Conservation (phyloP, 306 rosid genomes). For the Sindora glabra region DNA sequence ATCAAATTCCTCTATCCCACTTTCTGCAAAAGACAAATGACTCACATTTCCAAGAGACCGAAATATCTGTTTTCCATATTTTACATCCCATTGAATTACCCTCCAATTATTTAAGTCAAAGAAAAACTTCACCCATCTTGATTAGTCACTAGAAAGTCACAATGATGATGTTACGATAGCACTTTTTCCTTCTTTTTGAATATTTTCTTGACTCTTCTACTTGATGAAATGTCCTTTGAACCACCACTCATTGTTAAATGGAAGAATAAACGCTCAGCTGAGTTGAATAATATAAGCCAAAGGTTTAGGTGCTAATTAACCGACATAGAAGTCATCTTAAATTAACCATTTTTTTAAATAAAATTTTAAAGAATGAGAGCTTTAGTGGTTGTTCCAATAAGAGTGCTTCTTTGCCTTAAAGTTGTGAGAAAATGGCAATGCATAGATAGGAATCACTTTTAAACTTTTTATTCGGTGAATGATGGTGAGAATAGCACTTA, state of each 20-base stretch:
- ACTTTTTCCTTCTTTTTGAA: not conserved
- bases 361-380: constrained; percentile 12
- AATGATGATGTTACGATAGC: not conserved
- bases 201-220: not conserved
- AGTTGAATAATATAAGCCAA: not conserved
- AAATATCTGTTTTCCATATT: not conserved
- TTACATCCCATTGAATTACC: not conserved
- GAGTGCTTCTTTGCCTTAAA: not conserved
- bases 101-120: not conserved
- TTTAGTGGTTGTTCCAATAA: not conserved
- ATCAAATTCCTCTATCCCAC: not conserved
- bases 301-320: constrained; percentile 9
- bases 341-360: too few species aligned
- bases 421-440: not conserved
- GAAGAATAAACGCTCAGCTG: too few species aligned
- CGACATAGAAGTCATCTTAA: too few species aligned
- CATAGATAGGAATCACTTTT: constrained; percentile 16
- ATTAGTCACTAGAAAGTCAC: not conserved
- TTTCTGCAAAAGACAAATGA: not conserved
- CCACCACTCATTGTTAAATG: too few species aligned
- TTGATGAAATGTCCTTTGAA: too few species aligned
- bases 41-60: not conserved
- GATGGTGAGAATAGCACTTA: not conserved
- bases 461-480: constrained; percentile 1
- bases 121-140: not conserved